Evolutionary conservation across 768 basidiomycete genomes (phyloP), one percentile per base, ranked within the genome.

Genomic region (Coprinopsis marcescibilis): DNA sequence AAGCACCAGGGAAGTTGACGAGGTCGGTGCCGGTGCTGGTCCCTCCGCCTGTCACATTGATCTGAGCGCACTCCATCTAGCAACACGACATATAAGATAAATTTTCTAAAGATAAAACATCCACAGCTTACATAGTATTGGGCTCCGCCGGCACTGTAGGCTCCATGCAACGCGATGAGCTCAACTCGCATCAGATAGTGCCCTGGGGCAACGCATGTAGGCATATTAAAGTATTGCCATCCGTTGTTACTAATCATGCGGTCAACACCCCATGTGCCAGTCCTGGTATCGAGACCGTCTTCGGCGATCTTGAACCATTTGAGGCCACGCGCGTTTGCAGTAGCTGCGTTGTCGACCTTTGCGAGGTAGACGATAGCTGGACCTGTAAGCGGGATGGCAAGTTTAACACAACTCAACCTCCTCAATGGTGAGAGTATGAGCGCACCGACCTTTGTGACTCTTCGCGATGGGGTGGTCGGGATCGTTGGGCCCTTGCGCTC

Each of bases 261-360:
- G 36, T 49, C 51, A 29, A 52, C 47, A 41, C 47, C 51, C 51
- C 47, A 52, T 33, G 42, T 39, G 33, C 33, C 40, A 13, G 21
- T 43, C 43, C 14, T 49, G 14, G 32, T 43, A 20, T 24, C 40
- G 20, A 52, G 37, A 10, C 51, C 48, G 38, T 52, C 51, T 19
- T 49, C 29, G n/a, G 41, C 42, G n/a, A 52, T 34, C 47, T 52
- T 52, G 51, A 52, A 52, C 51, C 51, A 52, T 10, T 21, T 24
- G 3, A 48, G 32, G 15, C 51, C 51, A 19, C 32, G 41, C 3
- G 46, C 42, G 17, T 41, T 34, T 14, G 51, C 37, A 11, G n/a
- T 52, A 11, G 47, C 47, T 7, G 51, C 51, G 24, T 52, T 48
- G 35, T 52, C 46, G 19, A 52, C 51, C 27, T 52, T 52, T 33